A percentile compares a stretch with the other conserved stretches of the same genome.
Evolutionary conservation across 495 filamentous ascomycete species (phyloP).

Genomic region (Rostrohypoxylon terebratum): DNA sequence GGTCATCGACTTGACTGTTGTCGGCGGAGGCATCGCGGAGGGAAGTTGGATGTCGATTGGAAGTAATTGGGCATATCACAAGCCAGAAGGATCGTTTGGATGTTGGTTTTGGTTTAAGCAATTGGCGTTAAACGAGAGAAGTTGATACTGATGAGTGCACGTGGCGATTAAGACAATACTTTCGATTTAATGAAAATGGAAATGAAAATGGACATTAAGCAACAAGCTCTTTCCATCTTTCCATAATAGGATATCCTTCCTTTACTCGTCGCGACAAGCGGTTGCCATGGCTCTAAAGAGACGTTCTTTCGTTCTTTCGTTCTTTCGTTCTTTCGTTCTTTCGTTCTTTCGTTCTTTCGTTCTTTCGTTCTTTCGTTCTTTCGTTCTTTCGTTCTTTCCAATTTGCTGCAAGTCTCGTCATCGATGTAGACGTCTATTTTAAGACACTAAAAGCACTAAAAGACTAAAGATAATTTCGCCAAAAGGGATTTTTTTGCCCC

Average conservation of each 20-base stretch:
- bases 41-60: neutral
- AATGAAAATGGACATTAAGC: neutral
- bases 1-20: constrained; percentile 33
- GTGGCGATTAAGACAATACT: neutral
- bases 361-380: constrained; percentile 13
- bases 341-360: constrained; percentile 10
- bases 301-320: constrained; percentile 11
- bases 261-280: neutral
- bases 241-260: neutral
- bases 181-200: neutral
- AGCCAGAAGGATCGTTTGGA: neutral
- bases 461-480: neutral
- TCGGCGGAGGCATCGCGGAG: constrained; percentile 29
- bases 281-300: neutral
- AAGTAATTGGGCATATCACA: constrained; percentile 13
- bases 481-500: constrained; percentile 38
- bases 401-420: constrained; percentile 2
- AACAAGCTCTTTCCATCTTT: neutral
- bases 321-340: constrained; percentile 13
- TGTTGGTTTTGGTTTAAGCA: neutral
- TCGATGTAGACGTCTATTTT: constrained; percentile 1
- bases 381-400: constrained; percentile 7
- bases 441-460: constrained; percentile 8
- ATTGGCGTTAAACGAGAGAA: neutral
- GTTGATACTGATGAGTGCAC: neutral